These are phyloP conservation scores for Wickerhamomyces kurtzmanii DNA, from an alignment of 805 yeast genomes.

Conservation along the genomic window DNA sequence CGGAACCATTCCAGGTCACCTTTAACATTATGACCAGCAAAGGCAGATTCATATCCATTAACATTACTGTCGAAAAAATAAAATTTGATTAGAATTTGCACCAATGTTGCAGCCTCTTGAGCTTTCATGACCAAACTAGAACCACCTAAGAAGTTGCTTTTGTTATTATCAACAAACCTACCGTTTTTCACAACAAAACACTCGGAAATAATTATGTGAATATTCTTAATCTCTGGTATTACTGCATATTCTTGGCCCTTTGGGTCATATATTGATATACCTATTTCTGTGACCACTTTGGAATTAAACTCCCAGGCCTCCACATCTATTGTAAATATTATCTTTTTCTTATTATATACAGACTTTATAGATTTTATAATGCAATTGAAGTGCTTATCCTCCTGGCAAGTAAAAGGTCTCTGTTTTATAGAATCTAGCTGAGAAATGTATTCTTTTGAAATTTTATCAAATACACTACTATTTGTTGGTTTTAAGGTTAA, in stretches of 20 bases:
- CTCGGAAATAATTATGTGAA: constrained; percentile 37
- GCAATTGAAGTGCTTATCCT: constrained; percentile 1
- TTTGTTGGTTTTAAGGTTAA: too few relatives aligned
- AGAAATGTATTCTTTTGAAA: too few relatives aligned
- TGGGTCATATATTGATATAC: constrained; percentile 49
- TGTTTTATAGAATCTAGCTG: too few relatives aligned
- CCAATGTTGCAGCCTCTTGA: constrained; percentile 23
- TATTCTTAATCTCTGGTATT: constrained; percentile 29
- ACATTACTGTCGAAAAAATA: constrained; percentile 26
- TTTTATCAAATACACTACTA: too few relatives aligned
- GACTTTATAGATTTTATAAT: constrained; percentile 4
- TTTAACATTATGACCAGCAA: constrained; percentile 51
- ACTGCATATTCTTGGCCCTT: constrained; percentile 27
- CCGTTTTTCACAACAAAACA: constrained; percentile 34
- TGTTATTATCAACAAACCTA: constrained; percentile 43
- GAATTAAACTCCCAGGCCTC: constrained; percentile 45
- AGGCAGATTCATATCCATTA: constrained; percentile 20
- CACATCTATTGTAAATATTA: constrained; percentile 35
- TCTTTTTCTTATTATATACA: constrained; percentile 6
- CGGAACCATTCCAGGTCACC: constrained; percentile 47
- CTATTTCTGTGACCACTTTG: constrained; percentile 41
- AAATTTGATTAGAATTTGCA: constrained; percentile 32
- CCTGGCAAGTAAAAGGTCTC: too few relatives aligned
- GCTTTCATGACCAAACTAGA: constrained; percentile 31
- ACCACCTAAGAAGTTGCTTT: constrained; percentile 39